A percentile compares a stretch with the other conserved stretches of the same genome.
Evolutionary conservation across 169 alveolate genomes (phyloP).

Genomic region (Cryptosporidium xiaoi): DNA sequence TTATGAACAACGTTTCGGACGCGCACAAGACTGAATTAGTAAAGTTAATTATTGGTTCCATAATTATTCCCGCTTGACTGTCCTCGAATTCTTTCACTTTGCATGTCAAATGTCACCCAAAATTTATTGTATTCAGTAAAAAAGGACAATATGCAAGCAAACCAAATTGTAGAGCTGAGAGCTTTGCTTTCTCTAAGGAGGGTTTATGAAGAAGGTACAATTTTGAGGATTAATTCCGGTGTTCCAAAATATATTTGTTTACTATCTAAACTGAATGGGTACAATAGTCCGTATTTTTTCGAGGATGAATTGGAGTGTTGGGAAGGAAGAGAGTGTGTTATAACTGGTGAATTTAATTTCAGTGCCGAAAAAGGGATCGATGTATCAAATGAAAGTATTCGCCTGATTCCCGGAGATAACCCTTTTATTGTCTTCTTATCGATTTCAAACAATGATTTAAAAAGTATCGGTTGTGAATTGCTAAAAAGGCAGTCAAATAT

Average conservation of each 20-base stretch:
- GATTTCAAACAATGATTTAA: not conserved
- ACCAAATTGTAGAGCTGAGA: constrained; percentile 40
- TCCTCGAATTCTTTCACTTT: constrained; percentile 7
- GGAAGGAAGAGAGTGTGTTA: constrained; percentile 63
- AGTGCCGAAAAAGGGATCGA: constrained; percentile 43
- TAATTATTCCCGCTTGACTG: constrained; percentile 24
- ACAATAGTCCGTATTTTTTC: constrained; percentile 43
- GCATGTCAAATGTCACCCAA: not conserved
- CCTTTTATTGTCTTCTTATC: constrained; percentile 14
- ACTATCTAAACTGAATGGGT: constrained; percentile 44
- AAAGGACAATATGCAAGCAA: constrained; percentile 19
- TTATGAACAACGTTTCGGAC: constrained; percentile 7
- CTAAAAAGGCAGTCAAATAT: constrained; percentile 28
- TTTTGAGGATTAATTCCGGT: constrained; percentile 10
- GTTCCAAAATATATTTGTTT: constrained; percentile 31
- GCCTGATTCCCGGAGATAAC: not conserved
- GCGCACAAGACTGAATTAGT: not conserved
- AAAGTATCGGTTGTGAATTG: constrained; percentile 19
- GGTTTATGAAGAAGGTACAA: constrained; percentile 25
- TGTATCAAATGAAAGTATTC: constrained; percentile 40
- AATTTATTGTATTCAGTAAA: not conserved
- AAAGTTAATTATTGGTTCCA: not conserved
- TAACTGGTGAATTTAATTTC: constrained; percentile 48
- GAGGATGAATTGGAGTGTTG: constrained; percentile 55
- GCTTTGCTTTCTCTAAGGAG: constrained; percentile 35